These are phyloP conservation scores for Cymodocea nodosa DNA, from an alignment of 116 monocot genomes.

Conservation along the genomic window DNA sequence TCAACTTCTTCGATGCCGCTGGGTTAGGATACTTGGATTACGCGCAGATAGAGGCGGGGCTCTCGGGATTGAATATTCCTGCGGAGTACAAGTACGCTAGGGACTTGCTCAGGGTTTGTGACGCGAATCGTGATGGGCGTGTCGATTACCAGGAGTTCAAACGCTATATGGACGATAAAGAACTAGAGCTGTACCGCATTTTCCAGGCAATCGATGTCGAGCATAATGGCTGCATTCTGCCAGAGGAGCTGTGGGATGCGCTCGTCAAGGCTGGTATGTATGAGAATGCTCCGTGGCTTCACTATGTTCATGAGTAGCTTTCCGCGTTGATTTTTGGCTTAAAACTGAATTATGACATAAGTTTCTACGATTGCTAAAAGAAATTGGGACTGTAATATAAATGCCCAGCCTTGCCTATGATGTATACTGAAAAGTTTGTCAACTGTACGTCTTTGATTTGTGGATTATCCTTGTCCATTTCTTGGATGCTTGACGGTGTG, in stretches of 20 bases:
- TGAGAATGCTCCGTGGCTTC: too few species aligned
- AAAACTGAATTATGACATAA: too few species aligned
- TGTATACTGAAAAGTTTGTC: too few species aligned
- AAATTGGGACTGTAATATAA: too few species aligned
- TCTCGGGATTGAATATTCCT: slow-evolving; percentile 57
- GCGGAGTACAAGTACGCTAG: slow-evolving; percentile 90
- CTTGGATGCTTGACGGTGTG: too few species aligned
- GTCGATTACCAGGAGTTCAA: slow-evolving; percentile 73
- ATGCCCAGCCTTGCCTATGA: too few species aligned
- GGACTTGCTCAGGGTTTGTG: slow-evolving; percentile 75
- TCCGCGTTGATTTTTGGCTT: too few species aligned
- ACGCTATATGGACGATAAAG: slow-evolving; percentile 83
- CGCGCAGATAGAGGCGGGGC: slow-evolving; percentile 61
- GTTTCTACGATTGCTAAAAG: too few species aligned
- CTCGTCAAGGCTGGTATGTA: slow-evolving; percentile 81
- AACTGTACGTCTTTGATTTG: too few species aligned
- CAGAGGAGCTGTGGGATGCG: slow-evolving; percentile 90
- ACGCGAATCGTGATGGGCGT: slow-evolving; percentile 60
- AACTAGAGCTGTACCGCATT: slow-evolving; percentile 83
- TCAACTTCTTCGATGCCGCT: slow-evolving; percentile 63
- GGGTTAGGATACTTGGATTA: slow-evolving; percentile 48
- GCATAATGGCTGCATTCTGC: slow-evolving; percentile 94
- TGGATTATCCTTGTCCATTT: too few species aligned
- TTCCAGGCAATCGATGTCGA: slow-evolving; percentile 93
- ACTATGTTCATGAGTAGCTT: too few species aligned